Base-by-base conservation (phyloP, 257 asterid genomes). In the Dorcoceras hygrometricum region DNA sequence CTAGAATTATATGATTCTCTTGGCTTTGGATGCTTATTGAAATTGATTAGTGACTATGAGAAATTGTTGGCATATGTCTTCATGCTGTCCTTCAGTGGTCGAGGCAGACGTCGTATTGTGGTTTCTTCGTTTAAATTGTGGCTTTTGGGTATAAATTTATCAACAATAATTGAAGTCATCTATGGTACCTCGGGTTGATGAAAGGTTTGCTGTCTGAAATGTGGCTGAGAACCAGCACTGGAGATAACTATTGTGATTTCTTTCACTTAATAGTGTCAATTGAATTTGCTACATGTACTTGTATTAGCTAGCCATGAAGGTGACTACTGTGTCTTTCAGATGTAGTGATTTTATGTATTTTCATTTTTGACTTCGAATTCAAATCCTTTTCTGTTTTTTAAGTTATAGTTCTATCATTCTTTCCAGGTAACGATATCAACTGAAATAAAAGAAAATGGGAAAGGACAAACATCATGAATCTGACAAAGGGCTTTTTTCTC, bases 401-500 rank as follows among this genome's bases (percentile, higher is more conserved):
- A 14, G 20, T 46, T 39, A 39, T 3, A 4, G 29, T 56, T n/a
- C 50, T 63, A 27, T 57, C 53, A 19, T 69, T 43, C 39, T 56
- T 69, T 43, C 39, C 46, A 69, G 72, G 72, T 68, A 64, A 59
- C 43, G 22, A n/a, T 63, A 36, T 22, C 43, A 26, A 54, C 43
- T 26, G 74, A 24, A 31, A 20, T 64, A 26, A 59, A 60, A 77
- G 71, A 69, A 78, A 50, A 84, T 84, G 90, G 90, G 87, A 54
- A 65, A 84, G 61, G 81, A 79, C 75, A 60, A 75, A 59, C 76
- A 61, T 3, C 77, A 71, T 53, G 86, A 75, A 8, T 73, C 78
- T 18, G 86, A 84, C 59, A 84, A 81, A 68, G 90, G 90, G 51
- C 64, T 79, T 26, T 82, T 79, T 66, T 75, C 75, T 58, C 54